Evolutionary conservation across 1,284 basidiomycete species (phyloP), one percentile per base, ranked within the genome.

Genomic region (Amylostereum areolatum): DNA sequence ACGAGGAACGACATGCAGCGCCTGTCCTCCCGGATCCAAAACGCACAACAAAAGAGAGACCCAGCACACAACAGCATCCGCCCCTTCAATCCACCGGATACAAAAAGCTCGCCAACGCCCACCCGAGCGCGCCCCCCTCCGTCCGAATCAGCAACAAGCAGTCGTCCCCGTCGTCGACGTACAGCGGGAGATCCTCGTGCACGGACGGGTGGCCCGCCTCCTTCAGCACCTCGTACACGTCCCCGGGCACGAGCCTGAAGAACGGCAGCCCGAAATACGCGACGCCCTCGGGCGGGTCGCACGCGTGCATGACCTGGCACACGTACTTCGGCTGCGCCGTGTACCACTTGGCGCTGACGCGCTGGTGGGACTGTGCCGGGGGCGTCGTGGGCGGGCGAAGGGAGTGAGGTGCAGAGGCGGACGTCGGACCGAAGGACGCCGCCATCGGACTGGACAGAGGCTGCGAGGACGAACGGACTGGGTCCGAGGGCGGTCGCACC

Each of bases 111-210:
- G 88, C 87, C 52, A 90, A 63, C 1, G 81, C 81, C 85, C 88
- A 89, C 0, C 87, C 87, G n/a, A 88, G 71, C 5, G 75, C 69
- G 6, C 78, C 75, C 5, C 57, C 48, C 35, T 63, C 64, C 60
- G 81, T 77, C 45, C 83, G 62, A 47, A 72, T 74, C 32, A 89
- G 72, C 47, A 90, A 66, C 55, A 91, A 66, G 65, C 85, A 89
- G 56, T 90, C 88, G 56, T 87, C 87, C 7, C 87, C 85, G 46
- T 89, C 85, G 56, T 89, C 86, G 31, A 89, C 81, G 58, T 81
- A 80, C 50, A 90, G 61, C 4, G 88, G 88, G 39, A 90, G 66
- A 55, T 84, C 78, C 2, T 74, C 71, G 57, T 87, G 85, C 29
- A 75, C 71, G 43, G 78, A 80, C 11, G 87, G 88, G 61, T 89